phyloP scores from a whole-genome alignment of 768 basidiomycete genomes.

The Arthromyces matolae region DNA sequence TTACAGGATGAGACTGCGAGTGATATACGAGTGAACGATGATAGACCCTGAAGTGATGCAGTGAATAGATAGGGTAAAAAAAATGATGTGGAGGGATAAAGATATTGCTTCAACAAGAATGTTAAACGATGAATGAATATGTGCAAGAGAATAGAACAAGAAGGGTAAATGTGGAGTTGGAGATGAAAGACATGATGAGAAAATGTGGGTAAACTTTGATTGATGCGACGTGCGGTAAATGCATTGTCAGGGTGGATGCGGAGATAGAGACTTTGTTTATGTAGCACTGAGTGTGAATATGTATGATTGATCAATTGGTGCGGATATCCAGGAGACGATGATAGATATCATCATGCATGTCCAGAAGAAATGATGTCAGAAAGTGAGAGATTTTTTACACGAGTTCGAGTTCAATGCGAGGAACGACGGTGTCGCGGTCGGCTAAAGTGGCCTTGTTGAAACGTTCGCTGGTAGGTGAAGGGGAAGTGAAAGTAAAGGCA shows the following conservation, averaged over 20 bases:
- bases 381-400: too few relatives aligned
- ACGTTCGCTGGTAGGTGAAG: constrained; percentile 57
- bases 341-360: too few relatives aligned
- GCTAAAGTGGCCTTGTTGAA: constrained; percentile 43
- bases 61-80: neutral
- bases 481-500: constrained; percentile 76
- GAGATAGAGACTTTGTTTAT: too few relatives aligned
- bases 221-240: constrained; percentile 9
- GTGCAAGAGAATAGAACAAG: constrained; percentile 7
- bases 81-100: constrained; percentile 8
- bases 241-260: constrained; percentile 15
- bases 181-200: neutral
- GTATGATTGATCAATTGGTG: too few relatives aligned
- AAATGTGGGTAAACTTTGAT: constrained; percentile 2
- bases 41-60: constrained; percentile 1
- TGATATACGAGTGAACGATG: constrained; percentile 12
- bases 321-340: too few relatives aligned
- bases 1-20: constrained; percentile 8
- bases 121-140: constrained; percentile 5
- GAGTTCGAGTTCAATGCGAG: constrained; percentile 23
- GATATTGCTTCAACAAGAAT: too few relatives aligned
- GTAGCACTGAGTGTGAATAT: too few relatives aligned
- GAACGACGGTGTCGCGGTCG: constrained; percentile 29
- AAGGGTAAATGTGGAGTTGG: neutral
- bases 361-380: neutral